Evolutionary conservation across 441 rosid species (phyloP).

Genomic region (Sinapis alba): DNA sequence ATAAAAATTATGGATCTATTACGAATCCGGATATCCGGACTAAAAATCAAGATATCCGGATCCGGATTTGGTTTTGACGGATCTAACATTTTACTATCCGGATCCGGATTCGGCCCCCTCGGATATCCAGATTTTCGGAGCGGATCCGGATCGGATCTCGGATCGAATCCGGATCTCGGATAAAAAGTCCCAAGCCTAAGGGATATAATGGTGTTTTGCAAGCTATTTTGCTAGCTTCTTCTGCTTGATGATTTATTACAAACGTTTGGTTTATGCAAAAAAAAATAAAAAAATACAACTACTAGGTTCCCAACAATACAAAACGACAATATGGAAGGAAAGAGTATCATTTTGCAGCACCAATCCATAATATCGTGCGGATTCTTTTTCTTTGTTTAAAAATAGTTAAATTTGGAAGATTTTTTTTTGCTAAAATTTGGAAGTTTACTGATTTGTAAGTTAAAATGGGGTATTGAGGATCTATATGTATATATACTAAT

Average conservation of each 20-base stretch:
- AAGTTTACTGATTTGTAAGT: neutral
- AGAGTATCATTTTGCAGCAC: constrained; percentile 22
- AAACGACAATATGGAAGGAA: neutral
- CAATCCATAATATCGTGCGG: constrained; percentile 18
- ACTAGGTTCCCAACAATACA: neutral
- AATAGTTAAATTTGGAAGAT: neutral
- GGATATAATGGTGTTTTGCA: constrained; percentile 26
- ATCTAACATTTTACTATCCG: too few relatives aligned
- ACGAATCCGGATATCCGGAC: too few relatives aligned
- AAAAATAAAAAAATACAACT: too few relatives aligned
- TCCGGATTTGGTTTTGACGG: too few relatives aligned
- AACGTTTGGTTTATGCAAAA: constrained; percentile 5
- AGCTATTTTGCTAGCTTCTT: constrained; percentile 23
- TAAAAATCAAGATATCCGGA: too few relatives aligned
- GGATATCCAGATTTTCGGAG: too few relatives aligned
- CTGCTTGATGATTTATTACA: neutral
- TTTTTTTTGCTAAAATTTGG: neutral
- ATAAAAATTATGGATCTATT: too few relatives aligned
- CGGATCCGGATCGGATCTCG: too few relatives aligned
- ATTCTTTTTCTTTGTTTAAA: neutral
- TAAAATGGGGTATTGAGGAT: too few relatives aligned
- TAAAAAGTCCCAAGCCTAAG: too few relatives aligned
- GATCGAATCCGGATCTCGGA: too few relatives aligned
- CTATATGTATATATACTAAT: neutral
- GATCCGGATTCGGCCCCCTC: too few relatives aligned